phyloP scores from a whole-genome alignment of 1,139 yeast species.

The Blastobotrys arbuscula region DNA sequence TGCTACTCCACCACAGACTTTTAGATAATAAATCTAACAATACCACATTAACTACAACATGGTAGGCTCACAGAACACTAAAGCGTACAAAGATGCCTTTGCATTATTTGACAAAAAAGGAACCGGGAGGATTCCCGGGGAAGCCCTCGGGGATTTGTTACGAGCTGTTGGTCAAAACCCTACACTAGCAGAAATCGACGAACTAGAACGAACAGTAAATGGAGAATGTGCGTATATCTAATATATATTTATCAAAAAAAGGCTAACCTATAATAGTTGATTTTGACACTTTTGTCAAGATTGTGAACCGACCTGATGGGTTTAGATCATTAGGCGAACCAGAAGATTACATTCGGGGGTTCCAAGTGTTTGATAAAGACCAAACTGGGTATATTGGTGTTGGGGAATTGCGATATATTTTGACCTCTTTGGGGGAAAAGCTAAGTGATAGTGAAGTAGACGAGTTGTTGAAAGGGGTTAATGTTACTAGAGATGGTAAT shows the following conservation, averaged over 20 bases:
- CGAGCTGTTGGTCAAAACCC: conserved; percentile 99
- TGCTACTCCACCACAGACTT: neutral
- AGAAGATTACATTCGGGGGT: conserved; percentile 94
- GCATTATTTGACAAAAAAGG: conserved; percentile 96
- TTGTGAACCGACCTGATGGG: conserved; percentile 83
- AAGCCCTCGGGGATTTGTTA: conserved; percentile 84
- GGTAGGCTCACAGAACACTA: conserved; percentile 33
- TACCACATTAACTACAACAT: neutral
- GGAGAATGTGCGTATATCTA: conserved; percentile 30
- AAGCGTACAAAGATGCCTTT: conserved; percentile 93
- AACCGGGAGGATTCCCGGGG: conserved; percentile 85
- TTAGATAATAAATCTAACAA: neutral
- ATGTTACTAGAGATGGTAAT: conserved; percentile 87
- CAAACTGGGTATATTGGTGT: conserved; percentile 94
- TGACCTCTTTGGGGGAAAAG: conserved; percentile 92
- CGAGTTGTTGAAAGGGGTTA: conserved; percentile 91
- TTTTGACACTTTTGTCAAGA: conserved; percentile 70
- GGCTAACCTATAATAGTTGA: conserved; percentile 38
- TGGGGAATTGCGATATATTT: conserved; percentile 87
- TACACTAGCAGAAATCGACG: conserved; percentile 80
- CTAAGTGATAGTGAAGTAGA: conserved; percentile 87
- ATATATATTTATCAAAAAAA: neutral
- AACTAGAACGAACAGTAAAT: conserved; percentile 49
- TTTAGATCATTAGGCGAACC: conserved; percentile 89
- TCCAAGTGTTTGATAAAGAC: conserved; percentile 96